Conservation (phyloP, 805 yeast species). For the Pichia membranifaciens region DNA sequence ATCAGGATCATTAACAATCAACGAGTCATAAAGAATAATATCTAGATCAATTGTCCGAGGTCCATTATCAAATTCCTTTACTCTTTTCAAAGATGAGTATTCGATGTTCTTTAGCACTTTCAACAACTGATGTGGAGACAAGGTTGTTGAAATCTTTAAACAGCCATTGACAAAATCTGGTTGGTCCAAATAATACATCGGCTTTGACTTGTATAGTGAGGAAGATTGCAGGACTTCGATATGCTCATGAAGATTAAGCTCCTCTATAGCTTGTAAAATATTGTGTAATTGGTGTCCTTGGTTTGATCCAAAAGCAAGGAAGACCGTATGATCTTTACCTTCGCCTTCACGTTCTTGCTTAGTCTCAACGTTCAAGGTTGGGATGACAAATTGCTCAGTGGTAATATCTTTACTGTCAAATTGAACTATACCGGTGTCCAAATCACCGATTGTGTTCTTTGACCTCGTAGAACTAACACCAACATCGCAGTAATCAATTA, state of each 20-base stretch:
- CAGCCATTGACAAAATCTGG: conserved; percentile 81
- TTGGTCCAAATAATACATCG: conserved; percentile 86
- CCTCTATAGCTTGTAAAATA: conserved; percentile 49
- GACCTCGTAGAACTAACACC: conserved; percentile 70
- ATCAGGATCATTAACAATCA: conserved; percentile 48
- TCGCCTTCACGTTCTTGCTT: not conserved
- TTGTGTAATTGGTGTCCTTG: conserved; percentile 64
- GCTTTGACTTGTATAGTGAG: conserved; percentile 78
- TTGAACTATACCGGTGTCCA: conserved; percentile 16
- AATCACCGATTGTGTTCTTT: conserved; percentile 32
- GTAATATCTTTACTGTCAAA: conserved; percentile 19
- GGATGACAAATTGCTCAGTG: conserved; percentile 20
- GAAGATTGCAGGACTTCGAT: conserved; percentile 58
- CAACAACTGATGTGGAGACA: conserved; percentile 62
- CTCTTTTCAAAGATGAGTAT: conserved; percentile 60
- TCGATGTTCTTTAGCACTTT: conserved; percentile 67
- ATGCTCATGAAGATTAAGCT: conserved; percentile 31
- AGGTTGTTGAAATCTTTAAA: conserved; percentile 52
- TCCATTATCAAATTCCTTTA: conserved; percentile 80
- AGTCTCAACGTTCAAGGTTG: conserved; percentile 27
- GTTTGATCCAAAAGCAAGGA: conserved; percentile 87
- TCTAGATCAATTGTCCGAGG: conserved; percentile 91
- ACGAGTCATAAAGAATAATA: conserved; percentile 63
- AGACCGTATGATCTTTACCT: conserved; percentile 44
- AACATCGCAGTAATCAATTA: conserved; percentile 80